phyloP scores from a whole-genome alignment of 2,329 filamentous ascomycete genomes.

The Xylariaceae sp. region DNA sequence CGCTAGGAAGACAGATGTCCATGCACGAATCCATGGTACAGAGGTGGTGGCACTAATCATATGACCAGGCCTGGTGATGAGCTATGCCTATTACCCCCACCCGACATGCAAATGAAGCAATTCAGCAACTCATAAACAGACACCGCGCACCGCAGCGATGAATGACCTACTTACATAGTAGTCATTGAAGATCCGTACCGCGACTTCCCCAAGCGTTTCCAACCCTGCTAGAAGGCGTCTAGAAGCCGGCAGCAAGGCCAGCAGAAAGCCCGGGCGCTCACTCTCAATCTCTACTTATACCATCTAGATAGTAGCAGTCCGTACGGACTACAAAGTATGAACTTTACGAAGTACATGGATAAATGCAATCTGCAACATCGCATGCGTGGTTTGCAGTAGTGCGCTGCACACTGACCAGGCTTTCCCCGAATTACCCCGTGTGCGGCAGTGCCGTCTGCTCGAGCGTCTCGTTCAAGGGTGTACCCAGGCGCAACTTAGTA shows the following conservation, averaged over 20 bases:
- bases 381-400: slow-evolving; percentile 15
- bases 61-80: slow-evolving; percentile 14
- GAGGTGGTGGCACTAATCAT: slow-evolving; percentile 12
- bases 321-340: no score
- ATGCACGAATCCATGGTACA: slow-evolving; percentile 9
- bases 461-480: background rate
- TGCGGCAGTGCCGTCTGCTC: background rate
- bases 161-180: background rate
- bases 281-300: slow-evolving; percentile 3
- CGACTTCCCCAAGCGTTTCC: background rate
- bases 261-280: background rate
- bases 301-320: no score
- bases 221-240: background rate
- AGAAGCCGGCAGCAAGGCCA: background rate
- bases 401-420: slow-evolving; percentile 10
- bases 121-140: background rate
- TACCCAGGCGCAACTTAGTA: background rate
- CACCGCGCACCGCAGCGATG: background rate
- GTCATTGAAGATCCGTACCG: background rate
- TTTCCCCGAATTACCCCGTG: slow-evolving; percentile 6
- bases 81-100: background rate
- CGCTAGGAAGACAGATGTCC: background rate
- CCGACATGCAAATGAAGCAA: background rate
- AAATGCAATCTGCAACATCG: slow-evolving; percentile 3
- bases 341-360: no score